Evolutionary conservation across 768 basidiomycete species (phyloP).

Genomic region (Mycena floridula): DNA sequence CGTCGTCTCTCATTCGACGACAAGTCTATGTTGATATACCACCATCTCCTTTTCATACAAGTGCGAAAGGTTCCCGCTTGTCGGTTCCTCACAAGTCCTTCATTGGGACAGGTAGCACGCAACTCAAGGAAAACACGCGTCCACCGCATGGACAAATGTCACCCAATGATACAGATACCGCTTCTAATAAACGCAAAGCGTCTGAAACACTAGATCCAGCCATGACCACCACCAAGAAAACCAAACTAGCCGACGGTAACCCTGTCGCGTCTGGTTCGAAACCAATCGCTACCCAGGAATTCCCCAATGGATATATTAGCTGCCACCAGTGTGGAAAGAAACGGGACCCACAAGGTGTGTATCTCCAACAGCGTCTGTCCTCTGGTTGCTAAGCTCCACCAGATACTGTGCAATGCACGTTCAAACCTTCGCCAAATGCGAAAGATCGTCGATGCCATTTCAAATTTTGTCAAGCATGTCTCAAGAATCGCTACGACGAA

Average conservation of each 20-base stretch:
- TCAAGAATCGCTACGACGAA: conserved; percentile 63
- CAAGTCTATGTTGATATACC: conserved; percentile 60
- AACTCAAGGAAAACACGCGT: conserved; percentile 10
- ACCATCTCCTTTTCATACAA: conserved; percentile 33
- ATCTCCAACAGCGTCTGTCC: too few relatives aligned
- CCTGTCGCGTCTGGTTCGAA: conserved; percentile 23
- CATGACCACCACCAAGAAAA: conserved; percentile 35
- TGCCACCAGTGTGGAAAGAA: conserved; percentile 74
- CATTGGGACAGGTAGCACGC: too few relatives aligned
- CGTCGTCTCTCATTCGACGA: conserved; percentile 21
- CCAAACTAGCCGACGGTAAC: conserved; percentile 18
- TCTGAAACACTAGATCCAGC: conserved; percentile 11
- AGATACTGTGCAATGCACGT: conserved; percentile 33
- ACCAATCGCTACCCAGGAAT: conserved; percentile 11
- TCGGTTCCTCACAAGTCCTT: background rate
- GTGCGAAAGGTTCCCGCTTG: conserved; percentile 1
- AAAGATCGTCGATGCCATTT: conserved; percentile 40
- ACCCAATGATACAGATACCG: background rate
- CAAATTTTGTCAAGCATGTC: conserved; percentile 60
- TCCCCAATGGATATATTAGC: conserved; percentile 30
- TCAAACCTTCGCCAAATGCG: conserved; percentile 13
- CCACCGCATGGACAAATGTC: background rate
- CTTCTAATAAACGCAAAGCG: conserved; percentile 1
- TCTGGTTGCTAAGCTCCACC: too few relatives aligned
- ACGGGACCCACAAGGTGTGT: conserved; percentile 45